Evolutionary conservation across 192 early-diverging fungal species (phyloP), one percentile per base, ranked within the genome.

Genomic region (Backusella luteola): DNA sequence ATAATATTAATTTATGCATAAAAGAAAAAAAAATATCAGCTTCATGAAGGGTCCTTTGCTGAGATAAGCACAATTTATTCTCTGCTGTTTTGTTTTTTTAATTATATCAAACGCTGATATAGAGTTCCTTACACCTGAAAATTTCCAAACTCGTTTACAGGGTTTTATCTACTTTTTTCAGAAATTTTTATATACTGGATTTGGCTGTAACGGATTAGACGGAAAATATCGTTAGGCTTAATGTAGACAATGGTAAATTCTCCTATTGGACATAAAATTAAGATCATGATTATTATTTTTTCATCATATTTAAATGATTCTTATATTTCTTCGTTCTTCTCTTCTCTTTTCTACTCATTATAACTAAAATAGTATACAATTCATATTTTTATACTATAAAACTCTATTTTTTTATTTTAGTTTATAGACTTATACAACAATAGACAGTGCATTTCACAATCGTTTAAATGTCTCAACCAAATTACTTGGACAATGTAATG

Each of bases 401-500:
- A n/a, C 4, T 19, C 46, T 49, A 49, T 1, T 44, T 44, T 44
- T 39, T 39, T 39, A 9, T 11, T 17, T 17, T 17, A 44, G 15
- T 44, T 44, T 56, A 56, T 63, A 63, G n/a, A 21, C 19, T 8
- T 7, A 56, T 56, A 56, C 19, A 21, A 53, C 2, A 53, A 21
- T 53, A 19, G 19, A 53, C 52, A 53, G n/a, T 23, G 26, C 11
- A 34, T 34, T 32, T 32, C 15, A 32, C 11, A n/a, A 49, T 38
- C 19, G 44, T 39, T 67, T 29, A 0, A 53, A 56, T 42, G 67
- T 66, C 63, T 44, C 66, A 68, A 15, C 75, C 75, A 23, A 68
- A 69, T 6, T 77, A 77, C 26, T 42, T 77, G 23, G 39, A 77
- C 29, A 71, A 63, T 15, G 68, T 77, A 14, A 71, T 77, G 38